phyloP scores from a whole-genome alignment of 805 yeast species.

The Brettanomyces bruxellensis region DNA sequence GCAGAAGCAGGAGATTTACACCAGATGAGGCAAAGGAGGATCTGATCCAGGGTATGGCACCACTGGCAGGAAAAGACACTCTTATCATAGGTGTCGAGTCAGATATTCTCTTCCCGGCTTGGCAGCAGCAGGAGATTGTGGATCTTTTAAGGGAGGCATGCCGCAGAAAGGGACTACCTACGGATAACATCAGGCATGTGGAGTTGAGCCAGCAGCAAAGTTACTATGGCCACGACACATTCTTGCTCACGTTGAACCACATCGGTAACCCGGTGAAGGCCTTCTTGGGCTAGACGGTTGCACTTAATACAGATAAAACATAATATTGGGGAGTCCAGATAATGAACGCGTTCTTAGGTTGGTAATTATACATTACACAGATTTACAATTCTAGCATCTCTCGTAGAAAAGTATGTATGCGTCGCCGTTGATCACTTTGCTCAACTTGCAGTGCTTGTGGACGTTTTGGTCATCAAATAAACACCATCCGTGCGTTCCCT shows the following conservation, averaged over 20 bases:
- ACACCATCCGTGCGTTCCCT: constrained; percentile 64
- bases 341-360: not conserved
- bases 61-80: constrained; percentile 54
- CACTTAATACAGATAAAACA: not conserved
- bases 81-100: constrained; percentile 88
- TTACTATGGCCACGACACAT: constrained; percentile 87
- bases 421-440: constrained; percentile 55
- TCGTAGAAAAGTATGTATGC: constrained; percentile 81
- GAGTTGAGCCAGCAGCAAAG: constrained; percentile 74
- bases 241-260: constrained; percentile 67
- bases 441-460: constrained; percentile 38
- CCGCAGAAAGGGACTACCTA: constrained; percentile 26
- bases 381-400: constrained; percentile 21
- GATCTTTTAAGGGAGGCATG: constrained; percentile 39
- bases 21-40: constrained; percentile 53
- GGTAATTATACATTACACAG: not conserved
- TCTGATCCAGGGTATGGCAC: constrained; percentile 53
- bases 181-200: constrained; percentile 42
- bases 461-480: constrained; percentile 74
- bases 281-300: constrained; percentile 33
- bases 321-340: too few species aligned
- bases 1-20: constrained; percentile 34
- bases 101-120: constrained; percentile 83
- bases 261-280: constrained; percentile 68
- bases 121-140: constrained; percentile 86